A percentile compares a stretch with the other conserved stretches of the same genome.
phyloP scores from a whole-genome alignment of 1,284 basidiomycete genomes.

The Termitomyces sp. region DNA sequence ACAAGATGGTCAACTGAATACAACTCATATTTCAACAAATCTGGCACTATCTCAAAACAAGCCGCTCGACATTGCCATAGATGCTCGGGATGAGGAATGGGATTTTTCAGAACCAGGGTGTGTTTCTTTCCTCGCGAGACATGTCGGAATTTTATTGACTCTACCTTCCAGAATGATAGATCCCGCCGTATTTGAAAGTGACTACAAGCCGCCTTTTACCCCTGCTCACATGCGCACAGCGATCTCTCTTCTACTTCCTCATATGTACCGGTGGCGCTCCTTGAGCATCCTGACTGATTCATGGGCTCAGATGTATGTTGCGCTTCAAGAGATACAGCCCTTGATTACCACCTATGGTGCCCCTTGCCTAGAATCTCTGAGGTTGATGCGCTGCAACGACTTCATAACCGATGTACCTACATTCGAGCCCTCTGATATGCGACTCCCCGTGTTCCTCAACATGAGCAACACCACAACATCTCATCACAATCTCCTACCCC shows the following conservation, averaged over 20 bases:
- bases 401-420: conserved; percentile 40
- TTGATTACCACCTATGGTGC: conserved; percentile 30
- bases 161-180: conserved; percentile 19
- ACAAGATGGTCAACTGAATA: conserved; percentile 22
- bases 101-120: conserved; percentile 46
- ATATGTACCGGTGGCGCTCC: conserved; percentile 46
- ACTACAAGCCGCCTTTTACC: conserved; percentile 36
- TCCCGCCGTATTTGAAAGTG: conserved; percentile 11
- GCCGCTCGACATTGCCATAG: conserved; percentile 49
- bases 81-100: conserved; percentile 50
- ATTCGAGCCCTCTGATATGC: conserved; percentile 39
- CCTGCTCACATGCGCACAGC: conserved; percentile 37
- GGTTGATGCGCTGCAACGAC: conserved; percentile 54
- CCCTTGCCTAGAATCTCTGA: conserved; percentile 43
- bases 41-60: conserved; percentile 40
- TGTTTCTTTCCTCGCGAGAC: conserved; percentile 21
- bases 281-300: conserved; percentile 48
- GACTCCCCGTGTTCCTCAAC: conserved; percentile 32
- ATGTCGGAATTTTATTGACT: not conserved
- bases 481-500: conserved; percentile 30
- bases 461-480: conserved; percentile 19
- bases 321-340: conserved; percentile 38
- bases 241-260: conserved; percentile 40
- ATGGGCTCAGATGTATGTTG: conserved; percentile 46
- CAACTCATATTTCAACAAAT: conserved; percentile 32